Conservation (phyloP, 345 rosid genomes). For the Syzygium aromaticum region DNA sequence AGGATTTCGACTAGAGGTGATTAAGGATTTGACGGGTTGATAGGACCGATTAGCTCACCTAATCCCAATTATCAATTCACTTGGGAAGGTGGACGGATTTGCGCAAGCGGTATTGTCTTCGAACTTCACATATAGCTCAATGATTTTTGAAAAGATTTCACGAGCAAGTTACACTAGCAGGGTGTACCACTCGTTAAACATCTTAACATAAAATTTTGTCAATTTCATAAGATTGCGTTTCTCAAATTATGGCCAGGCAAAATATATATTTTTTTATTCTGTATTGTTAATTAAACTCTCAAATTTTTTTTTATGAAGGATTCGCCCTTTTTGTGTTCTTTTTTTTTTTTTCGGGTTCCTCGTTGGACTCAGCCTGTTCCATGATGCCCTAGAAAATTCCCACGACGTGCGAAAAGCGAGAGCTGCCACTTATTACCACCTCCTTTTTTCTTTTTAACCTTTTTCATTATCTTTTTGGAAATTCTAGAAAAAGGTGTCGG, state of each 20-base stretch:
- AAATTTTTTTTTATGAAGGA: no score
- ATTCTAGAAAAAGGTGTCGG: background rate
- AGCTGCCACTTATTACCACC: background rate
- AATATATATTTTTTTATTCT: background rate
- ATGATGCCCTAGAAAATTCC: background rate
- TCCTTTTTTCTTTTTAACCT: no score
- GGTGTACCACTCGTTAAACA: rapidly evolving
- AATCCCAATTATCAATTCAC: background rate
- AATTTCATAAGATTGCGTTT: background rate
- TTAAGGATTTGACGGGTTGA: no score
- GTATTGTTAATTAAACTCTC: background rate
- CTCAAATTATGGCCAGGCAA: background rate
- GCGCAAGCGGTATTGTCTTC: background rate
- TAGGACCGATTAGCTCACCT: background rate
- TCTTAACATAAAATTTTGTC: background rate
- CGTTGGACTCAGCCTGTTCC: background rate
- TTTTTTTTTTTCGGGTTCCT: no score
- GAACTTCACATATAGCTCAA: background rate
- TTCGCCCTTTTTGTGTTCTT: no score
- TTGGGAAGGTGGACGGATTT: background rate
- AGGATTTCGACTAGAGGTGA: background rate
- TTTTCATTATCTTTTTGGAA: background rate
- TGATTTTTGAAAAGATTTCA: background rate
- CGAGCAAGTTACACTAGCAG: background rate
- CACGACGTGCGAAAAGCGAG: background rate